Conservation (phyloP, 2,329 filamentous ascomycete species). For the Cadophora luteo-olivacea region DNA sequence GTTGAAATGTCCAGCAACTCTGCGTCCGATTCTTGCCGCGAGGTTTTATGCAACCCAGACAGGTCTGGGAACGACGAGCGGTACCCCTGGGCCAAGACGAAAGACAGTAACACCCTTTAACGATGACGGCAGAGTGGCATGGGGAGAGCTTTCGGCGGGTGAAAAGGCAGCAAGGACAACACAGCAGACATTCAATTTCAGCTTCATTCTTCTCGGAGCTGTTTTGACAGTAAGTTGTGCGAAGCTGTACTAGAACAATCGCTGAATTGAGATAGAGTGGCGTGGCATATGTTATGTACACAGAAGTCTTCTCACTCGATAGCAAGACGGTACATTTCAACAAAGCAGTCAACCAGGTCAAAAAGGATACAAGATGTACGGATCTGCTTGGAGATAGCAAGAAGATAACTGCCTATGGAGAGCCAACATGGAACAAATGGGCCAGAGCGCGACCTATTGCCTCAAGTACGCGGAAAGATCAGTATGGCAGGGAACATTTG, state of each 20-base stretch:
- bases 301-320: conserved; percentile 82
- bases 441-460: conserved; percentile 68
- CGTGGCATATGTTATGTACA: conserved; percentile 80
- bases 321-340: conserved; percentile 91
- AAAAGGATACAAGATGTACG: conserved; percentile 72
- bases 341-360: conserved; percentile 80
- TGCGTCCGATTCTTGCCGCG: conserved; percentile 49
- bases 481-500: conserved; percentile 79
- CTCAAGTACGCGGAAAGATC: conserved; percentile 73
- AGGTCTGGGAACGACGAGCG: conserved; percentile 46
- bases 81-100: conserved; percentile 55
- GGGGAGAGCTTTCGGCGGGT: conserved; percentile 74
- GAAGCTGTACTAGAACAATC: conserved; percentile 12
- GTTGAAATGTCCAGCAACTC: conserved; percentile 47
- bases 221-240: conserved; percentile 70
- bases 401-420: conserved; percentile 82
- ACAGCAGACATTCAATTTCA: conserved; percentile 89
- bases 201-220: conserved; percentile 76
- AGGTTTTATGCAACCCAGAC: conserved; percentile 66
- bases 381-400: conserved; percentile 76
- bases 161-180: conserved; percentile 88
- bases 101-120: conserved; percentile 82
- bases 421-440: conserved; percentile 84
- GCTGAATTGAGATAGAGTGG: conserved; percentile 60
- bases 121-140: conserved; percentile 82